Evolutionary conservation across 139 green algal species (phyloP), one percentile per base, ranked within the genome.

Genomic region (Chlorella vulgaris): DNA sequence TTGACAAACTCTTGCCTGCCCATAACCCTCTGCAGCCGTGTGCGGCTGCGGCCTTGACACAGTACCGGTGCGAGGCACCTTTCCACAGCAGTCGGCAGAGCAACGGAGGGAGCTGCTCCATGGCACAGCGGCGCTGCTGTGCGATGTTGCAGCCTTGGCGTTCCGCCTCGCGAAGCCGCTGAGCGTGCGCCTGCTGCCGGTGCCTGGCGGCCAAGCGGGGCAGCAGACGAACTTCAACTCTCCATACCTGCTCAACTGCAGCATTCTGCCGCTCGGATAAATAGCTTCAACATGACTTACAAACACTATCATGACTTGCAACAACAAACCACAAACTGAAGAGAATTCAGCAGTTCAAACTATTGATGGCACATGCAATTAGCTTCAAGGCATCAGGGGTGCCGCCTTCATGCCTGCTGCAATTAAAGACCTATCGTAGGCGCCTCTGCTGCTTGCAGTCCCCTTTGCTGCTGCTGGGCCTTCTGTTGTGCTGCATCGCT

Each of bases 21-120:
- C 5, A 68, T 68, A 29, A 36, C 26, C 26, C 66, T 15, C 7
- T 38, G 71, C 71, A 78, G 79, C 88, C 6, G 88, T 92, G 13
- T 92, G 89, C 74, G 87, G 89, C n/a, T 79, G 70, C 38, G 89
- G 89, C 7, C 70, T 92, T 15, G 89, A 92, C 74, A 92, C 89
- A 0, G 76, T 92, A 1, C 89, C 89, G 0, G 80, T 92, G 39
- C 76, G 85, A 4, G 89, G 89, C 4, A 63, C 66, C 50, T 65
- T 43, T 2, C 8, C 33, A 2, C 19, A 63, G 24, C 67, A 62
- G 40, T 40, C 83, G 4, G 10, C 76, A 43, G 66, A 7, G 6
- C 31, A 66, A 28, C 33, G 47, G n/a, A 22, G n/a, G 31, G 51
- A 38, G 1, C 50, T 87, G 58, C 82, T 74, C 24, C 5, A 38